Conservation (phyloP, 169 alveolate species). For the Eimeria sp. region DNA sequence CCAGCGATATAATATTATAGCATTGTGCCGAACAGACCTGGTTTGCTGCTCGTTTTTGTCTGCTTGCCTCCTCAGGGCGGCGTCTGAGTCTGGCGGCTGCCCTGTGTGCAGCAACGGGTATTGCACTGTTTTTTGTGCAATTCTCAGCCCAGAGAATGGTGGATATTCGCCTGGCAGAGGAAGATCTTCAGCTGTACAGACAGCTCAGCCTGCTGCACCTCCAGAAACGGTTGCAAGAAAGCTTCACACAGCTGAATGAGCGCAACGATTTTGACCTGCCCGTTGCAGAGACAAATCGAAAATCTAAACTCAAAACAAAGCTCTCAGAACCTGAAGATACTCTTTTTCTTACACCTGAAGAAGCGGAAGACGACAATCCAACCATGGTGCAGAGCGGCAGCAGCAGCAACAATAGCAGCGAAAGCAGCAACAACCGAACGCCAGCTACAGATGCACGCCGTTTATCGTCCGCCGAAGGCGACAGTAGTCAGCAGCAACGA, state of each 20-base stretch:
- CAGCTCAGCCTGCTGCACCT: slow-evolving; percentile 24
- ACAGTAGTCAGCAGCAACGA: neutral
- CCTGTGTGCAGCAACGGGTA: neutral
- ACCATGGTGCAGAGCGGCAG: neutral
- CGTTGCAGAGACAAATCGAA: too few species aligned
- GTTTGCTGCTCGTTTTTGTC: too few species aligned
- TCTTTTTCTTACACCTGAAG: neutral
- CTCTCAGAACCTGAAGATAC: too few species aligned
- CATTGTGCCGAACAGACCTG: too few species aligned
- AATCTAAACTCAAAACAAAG: too few species aligned
- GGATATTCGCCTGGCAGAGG: neutral
- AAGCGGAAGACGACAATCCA: neutral
- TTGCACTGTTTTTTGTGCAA: neutral
- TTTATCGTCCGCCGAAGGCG: neutral
- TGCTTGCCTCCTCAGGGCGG: neutral
- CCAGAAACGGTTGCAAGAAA: neutral
- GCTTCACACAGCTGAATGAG: neutral
- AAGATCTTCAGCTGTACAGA: neutral
- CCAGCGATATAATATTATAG: too few species aligned
- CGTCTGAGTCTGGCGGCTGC: slow-evolving; percentile 12
- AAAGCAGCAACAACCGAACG: neutral
- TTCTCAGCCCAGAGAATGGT: neutral
- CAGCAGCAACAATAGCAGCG: neutral
- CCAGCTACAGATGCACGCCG: neutral
- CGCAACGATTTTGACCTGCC: too few species aligned